A percentile compares a stretch with the other conserved stretches of the same genome.
phyloP scores from a whole-genome alignment of 2,329 filamentous ascomycete species.

The Emmonsia crescens region DNA sequence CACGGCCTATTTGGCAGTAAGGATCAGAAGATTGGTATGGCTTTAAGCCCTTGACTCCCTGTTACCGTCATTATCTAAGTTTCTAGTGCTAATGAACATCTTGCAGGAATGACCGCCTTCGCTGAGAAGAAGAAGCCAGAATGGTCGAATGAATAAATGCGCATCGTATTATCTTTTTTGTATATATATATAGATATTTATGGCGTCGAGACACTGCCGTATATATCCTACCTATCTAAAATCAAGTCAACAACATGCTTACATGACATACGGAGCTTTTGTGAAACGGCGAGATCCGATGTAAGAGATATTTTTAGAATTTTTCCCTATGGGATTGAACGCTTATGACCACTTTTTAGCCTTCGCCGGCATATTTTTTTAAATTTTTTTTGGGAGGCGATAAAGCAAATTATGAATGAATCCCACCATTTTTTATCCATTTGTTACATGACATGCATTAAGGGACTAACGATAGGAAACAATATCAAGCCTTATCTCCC shows the following conservation, averaged over 20 bases:
- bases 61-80: background rate
- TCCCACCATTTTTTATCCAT: background rate
- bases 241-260: background rate
- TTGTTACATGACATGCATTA: background rate
- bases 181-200: constrained; percentile 2
- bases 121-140: constrained; percentile 86
- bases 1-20: constrained; percentile 85
- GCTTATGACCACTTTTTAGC: background rate
- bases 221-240: background rate
- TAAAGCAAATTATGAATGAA: background rate
- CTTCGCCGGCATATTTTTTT: background rate
- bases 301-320: background rate
- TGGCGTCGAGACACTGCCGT: background rate
- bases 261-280: background rate
- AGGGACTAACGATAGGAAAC: background rate
- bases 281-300: background rate
- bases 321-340: background rate
- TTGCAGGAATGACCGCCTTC: constrained; percentile 71
- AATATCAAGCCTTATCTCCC: background rate
- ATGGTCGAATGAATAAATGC: constrained; percentile 65
- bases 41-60: background rate
- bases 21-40: constrained; percentile 85
- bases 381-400: background rate
- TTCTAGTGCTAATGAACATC: background rate
- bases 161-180: background rate